A percentile compares a stretch with the other conserved stretches of the same genome.
Conservation (phyloP, 306 rosid species). For the Vigna hirtella region DNA sequence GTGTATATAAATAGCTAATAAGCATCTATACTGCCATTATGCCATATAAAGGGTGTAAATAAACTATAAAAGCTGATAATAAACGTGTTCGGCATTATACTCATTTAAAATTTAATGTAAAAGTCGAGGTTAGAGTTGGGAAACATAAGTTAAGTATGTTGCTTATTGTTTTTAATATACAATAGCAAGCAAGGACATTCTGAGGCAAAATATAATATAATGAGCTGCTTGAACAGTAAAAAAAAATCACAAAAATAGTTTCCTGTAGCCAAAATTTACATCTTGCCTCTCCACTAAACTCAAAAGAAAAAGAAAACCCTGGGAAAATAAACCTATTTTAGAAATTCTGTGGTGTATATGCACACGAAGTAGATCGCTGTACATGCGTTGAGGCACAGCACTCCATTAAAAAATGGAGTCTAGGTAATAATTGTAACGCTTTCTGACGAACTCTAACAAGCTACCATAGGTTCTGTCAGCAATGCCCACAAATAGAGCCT, state of each 20-base stretch:
- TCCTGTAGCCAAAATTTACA: conserved; percentile 34
- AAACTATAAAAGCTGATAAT: too few relatives aligned
- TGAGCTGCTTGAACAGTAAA: neutral
- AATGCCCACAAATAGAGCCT: conserved; percentile 81
- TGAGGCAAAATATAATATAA: neutral
- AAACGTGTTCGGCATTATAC: too few relatives aligned
- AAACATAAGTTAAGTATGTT: conserved; percentile 6
- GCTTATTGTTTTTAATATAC: conserved; percentile 30
- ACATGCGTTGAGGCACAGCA: conserved; percentile 19
- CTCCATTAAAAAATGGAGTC: conserved; percentile 58
- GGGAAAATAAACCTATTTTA: conserved; percentile 20
- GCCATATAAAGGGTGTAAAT: too few relatives aligned
- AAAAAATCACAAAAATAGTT: conserved; percentile 7
- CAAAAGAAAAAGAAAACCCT: neutral
- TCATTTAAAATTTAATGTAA: too few relatives aligned
- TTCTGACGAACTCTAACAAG: conserved; percentile 75
- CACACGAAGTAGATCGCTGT: conserved; percentile 33
- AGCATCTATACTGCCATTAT: too few relatives aligned
- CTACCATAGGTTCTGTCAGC: conserved; percentile 92
- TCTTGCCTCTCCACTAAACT: conserved; percentile 30
- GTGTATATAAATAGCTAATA: too few relatives aligned
- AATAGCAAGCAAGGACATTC: conserved; percentile 23
- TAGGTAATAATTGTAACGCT: conserved; percentile 51
- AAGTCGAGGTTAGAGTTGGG: too few relatives aligned
- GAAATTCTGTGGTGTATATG: conserved; percentile 32